These are phyloP conservation scores for Sphenostylis stenocarpa DNA, from an alignment of 306 rosid species.

Conservation along the genomic window DNA sequence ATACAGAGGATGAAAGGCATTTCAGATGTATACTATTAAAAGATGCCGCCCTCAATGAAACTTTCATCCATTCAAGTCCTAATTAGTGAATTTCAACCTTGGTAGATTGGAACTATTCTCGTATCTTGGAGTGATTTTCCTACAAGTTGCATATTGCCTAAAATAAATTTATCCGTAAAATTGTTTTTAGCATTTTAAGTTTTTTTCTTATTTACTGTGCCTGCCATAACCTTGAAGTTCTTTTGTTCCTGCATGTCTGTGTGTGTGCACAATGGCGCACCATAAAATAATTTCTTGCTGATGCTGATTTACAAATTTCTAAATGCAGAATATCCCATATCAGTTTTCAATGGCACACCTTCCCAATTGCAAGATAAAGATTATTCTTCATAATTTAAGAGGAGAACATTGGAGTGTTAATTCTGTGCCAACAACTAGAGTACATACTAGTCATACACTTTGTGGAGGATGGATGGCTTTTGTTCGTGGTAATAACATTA, in stretches of 20 bases:
- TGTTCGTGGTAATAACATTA: slow-evolving; percentile 79
- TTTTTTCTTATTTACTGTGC: slow-evolving; percentile 19
- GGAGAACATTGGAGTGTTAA: slow-evolving; percentile 93
- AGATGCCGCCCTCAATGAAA: not conserved
- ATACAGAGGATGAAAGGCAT: slow-evolving; percentile 6
- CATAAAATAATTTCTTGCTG: not conserved
- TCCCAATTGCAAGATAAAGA: slow-evolving; percentile 79
- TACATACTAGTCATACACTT: slow-evolving; percentile 88
- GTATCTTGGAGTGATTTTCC: slow-evolving; percentile 19
- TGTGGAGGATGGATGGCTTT: slow-evolving; percentile 99
- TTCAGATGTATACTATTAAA: slow-evolving; percentile 28
- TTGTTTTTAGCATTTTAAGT: not conserved
- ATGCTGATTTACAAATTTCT: slow-evolving; percentile 26
- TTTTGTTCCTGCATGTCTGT: not conserved
- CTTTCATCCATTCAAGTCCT: not conserved
- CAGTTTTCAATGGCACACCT: slow-evolving; percentile 87
- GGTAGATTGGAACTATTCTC: slow-evolving; percentile 22
- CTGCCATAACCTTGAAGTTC: not conserved
- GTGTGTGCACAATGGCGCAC: not conserved
- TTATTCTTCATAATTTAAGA: slow-evolving; percentile 77
- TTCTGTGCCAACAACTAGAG: slow-evolving; percentile 88
- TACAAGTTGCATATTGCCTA: not conserved
- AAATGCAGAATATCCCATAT: slow-evolving; percentile 80
- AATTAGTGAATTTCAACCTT: slow-evolving; percentile 5
- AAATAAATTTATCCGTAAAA: not conserved